Percentiles rank a stretch among this genome's conserved stretches.
phyloP scores from a whole-genome alignment of 805 yeast species.

The Lipomyces kockii region DNA sequence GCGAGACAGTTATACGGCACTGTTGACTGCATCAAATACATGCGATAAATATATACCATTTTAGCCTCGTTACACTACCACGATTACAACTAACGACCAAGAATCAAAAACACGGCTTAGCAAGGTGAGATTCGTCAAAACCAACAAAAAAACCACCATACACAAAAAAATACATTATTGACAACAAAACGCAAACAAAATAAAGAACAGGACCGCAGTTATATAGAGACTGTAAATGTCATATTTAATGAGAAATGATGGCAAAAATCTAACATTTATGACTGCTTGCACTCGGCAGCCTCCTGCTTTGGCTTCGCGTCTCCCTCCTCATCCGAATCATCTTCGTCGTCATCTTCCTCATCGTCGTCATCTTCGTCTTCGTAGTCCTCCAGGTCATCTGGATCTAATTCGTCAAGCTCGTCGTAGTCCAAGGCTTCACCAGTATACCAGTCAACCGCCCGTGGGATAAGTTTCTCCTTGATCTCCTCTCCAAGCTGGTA shows the following conservation, averaged over 20 bases:
- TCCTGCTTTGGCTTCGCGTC: constrained; percentile 54
- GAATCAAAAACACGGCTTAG: neutral
- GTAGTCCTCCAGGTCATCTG: constrained; percentile 64
- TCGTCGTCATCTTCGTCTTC: constrained; percentile 67
- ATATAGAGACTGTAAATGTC: neutral
- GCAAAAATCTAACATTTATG: constrained; percentile 35
- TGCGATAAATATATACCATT: neutral
- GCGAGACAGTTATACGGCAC: too few relatives aligned
- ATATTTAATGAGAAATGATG: neutral
- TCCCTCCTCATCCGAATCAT: constrained; percentile 49
- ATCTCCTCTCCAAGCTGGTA: constrained; percentile 95
- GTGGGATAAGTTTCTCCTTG: constrained; percentile 92
- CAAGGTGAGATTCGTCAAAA: neutral
- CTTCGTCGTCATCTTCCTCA: constrained; percentile 50
- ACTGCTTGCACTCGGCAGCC: constrained; percentile 66
- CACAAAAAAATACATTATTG: neutral
- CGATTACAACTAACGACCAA: neutral
- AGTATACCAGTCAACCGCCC: constrained; percentile 98
- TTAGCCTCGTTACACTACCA: neutral
- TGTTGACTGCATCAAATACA: neutral
- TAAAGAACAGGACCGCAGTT: neutral
- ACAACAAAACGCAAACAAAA: neutral
- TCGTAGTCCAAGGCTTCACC: constrained; percentile 91
- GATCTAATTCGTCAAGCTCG: constrained; percentile 63
- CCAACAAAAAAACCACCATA: neutral